These are phyloP conservation scores for Candolleomyces efflorescens DNA, from an alignment of 768 basidiomycete genomes.

Conservation along the genomic window DNA sequence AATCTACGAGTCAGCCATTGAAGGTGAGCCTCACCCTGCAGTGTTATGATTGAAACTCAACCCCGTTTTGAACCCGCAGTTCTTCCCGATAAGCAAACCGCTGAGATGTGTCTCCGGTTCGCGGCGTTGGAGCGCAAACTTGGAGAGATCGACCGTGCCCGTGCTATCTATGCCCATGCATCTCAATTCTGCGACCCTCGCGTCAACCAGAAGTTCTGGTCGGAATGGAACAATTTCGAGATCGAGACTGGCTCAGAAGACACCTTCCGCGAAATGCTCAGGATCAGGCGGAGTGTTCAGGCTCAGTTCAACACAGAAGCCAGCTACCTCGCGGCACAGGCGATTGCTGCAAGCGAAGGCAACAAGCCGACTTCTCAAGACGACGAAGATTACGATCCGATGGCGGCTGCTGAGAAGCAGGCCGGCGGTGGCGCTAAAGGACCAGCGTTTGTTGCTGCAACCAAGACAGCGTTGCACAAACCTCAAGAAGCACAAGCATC, in stretches of 20 bases:
- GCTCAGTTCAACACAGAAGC: constrained; percentile 98
- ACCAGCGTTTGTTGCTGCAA: constrained; percentile 77
- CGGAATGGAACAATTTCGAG: constrained; percentile 96
- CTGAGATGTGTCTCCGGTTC: constrained; percentile 97
- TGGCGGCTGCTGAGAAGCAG: constrained; percentile 81
- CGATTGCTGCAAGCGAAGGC: constrained; percentile 65
- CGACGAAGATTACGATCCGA: constrained; percentile 58
- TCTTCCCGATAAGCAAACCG: constrained; percentile 90
- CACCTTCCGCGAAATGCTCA: constrained; percentile 92
- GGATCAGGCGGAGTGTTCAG: constrained; percentile 97
- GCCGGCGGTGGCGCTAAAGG: constrained; percentile 47
- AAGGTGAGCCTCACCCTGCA: constrained; percentile 34
- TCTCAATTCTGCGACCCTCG: constrained; percentile 99
- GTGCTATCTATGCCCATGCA: constrained; percentile 95
- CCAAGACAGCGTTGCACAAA: constrained; percentile 40
- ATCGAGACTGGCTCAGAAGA: constrained; percentile 99
- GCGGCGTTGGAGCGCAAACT: constrained; percentile 95
- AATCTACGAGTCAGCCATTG: constrained; percentile 94
- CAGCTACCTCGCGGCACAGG: constrained; percentile 88
- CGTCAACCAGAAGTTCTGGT: constrained; percentile 89
- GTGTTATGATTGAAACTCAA: too few relatives aligned
- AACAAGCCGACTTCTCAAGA: constrained; percentile 37
- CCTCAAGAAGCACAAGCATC: constrained; percentile 30
- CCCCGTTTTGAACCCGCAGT: constrained; percentile 27
- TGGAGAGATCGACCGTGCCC: constrained; percentile 96